These are phyloP conservation scores for Fennellomyces sp. DNA, from an alignment of 371 early-diverging fungal genomes.

Conservation along the genomic window DNA sequence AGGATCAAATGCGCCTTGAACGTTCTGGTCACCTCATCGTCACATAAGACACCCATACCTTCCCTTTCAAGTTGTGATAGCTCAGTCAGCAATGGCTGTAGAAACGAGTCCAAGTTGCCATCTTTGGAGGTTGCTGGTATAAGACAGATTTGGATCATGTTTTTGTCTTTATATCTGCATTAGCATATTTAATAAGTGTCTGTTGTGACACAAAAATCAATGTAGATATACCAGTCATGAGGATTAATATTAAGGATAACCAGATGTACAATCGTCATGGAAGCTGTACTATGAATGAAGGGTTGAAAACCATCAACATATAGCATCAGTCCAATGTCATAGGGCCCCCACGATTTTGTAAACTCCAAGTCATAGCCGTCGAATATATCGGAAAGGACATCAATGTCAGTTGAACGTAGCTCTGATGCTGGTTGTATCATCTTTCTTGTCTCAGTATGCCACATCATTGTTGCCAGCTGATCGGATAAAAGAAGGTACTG, in stretches of 20 bases:
- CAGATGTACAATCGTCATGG: no score
- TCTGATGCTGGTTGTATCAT: no score
- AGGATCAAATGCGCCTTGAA: constrained; percentile 1
- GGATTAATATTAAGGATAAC: constrained; percentile 3
- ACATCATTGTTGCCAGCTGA: no score
- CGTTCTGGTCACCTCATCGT: background rate
- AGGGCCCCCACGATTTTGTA: background rate
- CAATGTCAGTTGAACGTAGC: no score
- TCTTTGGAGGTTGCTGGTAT: background rate
- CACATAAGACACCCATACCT: background rate
- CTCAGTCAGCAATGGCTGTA: background rate
- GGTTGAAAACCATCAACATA: constrained; percentile 10
- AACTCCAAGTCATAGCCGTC: background rate
- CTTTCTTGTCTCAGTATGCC: no score
- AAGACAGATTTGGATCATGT: constrained; percentile 6
- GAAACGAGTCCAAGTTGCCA: background rate
- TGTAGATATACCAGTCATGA: background rate
- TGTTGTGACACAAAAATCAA: no score
- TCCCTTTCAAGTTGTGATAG: background rate
- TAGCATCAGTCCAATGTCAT: constrained; percentile 1
- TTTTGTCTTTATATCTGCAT: background rate
- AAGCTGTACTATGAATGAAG: background rate
- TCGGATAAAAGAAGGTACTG: no score
- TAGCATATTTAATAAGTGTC: no score
- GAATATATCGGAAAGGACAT: constrained; percentile 4